These are phyloP conservation scores for Hypericum androsaemum DNA, from an alignment of 345 rosid genomes.

Conservation along the genomic window DNA sequence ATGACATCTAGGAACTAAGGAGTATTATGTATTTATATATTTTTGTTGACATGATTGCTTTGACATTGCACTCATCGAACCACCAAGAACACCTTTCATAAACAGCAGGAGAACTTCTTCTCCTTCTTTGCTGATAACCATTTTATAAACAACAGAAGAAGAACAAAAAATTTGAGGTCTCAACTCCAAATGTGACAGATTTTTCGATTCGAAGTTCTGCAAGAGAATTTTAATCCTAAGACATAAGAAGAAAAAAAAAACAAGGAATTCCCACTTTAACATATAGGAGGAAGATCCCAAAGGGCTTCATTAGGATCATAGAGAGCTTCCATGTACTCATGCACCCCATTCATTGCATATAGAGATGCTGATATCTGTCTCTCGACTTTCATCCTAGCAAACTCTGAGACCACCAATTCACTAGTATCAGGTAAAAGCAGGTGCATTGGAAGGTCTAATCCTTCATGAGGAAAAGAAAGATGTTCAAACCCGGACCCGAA, in stretches of 20 bases:
- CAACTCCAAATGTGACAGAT: background rate
- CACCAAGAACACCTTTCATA: constrained; percentile 2
- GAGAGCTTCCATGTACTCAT: constrained; percentile 45
- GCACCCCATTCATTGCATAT: constrained; percentile 61
- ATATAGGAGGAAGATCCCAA: constrained; percentile 68
- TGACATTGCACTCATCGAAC: constrained; percentile 4
- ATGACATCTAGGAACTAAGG: constrained; percentile 1
- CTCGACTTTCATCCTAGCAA: constrained; percentile 60
- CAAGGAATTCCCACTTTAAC: constrained; percentile 15
- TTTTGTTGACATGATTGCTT: constrained; percentile 14
- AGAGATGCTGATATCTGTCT: constrained; percentile 62
- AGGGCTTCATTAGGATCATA: constrained; percentile 43
- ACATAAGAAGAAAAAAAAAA: background rate
- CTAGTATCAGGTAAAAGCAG: constrained; percentile 11
- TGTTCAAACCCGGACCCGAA: constrained; percentile 28
- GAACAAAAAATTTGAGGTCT: background rate
- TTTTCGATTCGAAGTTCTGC: too few species aligned
- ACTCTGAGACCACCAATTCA: constrained; percentile 38
- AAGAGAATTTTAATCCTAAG: too few species aligned
- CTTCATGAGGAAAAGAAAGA: constrained; percentile 37
- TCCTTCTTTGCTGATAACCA: constrained; percentile 2
- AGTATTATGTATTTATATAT: background rate
- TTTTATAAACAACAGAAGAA: background rate
- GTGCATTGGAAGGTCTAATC: constrained; percentile 32
- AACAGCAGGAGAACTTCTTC: background rate